Evolutionary conservation across 2,329 filamentous ascomycete genomes (phyloP).

Genomic region (Exserohilum rostratum): DNA sequence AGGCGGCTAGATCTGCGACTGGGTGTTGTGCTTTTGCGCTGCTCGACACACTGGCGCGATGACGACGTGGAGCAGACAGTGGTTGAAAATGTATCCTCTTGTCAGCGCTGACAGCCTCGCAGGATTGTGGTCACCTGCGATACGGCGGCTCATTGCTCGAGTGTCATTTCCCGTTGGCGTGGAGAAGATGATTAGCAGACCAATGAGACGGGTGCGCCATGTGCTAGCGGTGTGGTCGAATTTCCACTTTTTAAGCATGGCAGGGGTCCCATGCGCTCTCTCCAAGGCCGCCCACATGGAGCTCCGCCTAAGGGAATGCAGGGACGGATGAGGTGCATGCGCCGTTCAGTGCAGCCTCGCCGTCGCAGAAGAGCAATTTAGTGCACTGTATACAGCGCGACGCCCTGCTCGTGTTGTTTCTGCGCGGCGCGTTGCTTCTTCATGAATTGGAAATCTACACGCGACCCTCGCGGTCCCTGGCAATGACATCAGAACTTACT

Average conservation of each 20-base stretch:
- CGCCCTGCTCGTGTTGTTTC: not conserved
- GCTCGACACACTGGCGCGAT: not conserved
- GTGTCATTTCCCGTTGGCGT: slow-evolving; percentile 31
- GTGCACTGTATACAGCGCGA: not conserved
- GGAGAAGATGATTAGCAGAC: slow-evolving; percentile 28
- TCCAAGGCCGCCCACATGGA: slow-evolving; percentile 20
- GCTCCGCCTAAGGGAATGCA: slow-evolving; percentile 9
- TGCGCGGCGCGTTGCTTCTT: not conserved
- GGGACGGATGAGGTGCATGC: slow-evolving; percentile 17
- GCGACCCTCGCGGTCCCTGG: too few relatives aligned
- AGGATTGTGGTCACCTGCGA: not conserved
- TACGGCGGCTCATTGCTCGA: slow-evolving; percentile 14
- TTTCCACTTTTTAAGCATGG: slow-evolving; percentile 46
- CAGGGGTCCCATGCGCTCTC: slow-evolving; percentile 24
- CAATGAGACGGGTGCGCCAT: slow-evolving; percentile 26
- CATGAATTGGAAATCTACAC: not conserved
- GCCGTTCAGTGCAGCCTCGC: slow-evolving; percentile 14
- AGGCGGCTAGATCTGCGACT: slow-evolving; percentile 8
- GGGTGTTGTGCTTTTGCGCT: slow-evolving; percentile 8
- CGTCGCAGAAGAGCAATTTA: too few relatives aligned
- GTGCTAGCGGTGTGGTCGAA: slow-evolving; percentile 21
- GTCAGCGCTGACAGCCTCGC: slow-evolving; percentile 7
- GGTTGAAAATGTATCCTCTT: not conserved
- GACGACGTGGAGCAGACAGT: not conserved
- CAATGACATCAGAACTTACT: not conserved